These are phyloP conservation scores for Clarkia xantiana DNA, from an alignment of 345 rosid genomes.

Conservation along the genomic window DNA sequence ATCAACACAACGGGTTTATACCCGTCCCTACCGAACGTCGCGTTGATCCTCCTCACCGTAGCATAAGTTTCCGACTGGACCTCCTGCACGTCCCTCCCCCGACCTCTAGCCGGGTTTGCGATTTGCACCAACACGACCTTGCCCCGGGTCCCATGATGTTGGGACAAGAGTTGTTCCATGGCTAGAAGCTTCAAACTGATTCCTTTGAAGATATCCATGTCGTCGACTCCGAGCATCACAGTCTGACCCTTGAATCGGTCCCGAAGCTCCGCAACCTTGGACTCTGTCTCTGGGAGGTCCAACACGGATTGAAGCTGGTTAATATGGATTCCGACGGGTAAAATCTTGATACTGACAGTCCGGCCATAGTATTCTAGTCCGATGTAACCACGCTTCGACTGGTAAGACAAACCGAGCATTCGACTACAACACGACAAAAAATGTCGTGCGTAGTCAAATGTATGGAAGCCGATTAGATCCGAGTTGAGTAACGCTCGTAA, in stretches of 20 bases:
- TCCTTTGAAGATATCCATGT: slow-evolving; percentile 94
- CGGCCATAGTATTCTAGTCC: slow-evolving; percentile 88
- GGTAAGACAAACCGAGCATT: slow-evolving; percentile 86
- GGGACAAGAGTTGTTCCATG: slow-evolving; percentile 75
- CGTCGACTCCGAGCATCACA: slow-evolving; percentile 82
- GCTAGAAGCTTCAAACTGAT: slow-evolving; percentile 89
- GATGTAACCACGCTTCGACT: slow-evolving; percentile 82
- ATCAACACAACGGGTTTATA: slow-evolving; percentile 65
- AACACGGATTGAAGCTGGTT: slow-evolving; percentile 71
- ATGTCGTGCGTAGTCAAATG: slow-evolving; percentile 91
- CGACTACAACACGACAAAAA: slow-evolving; percentile 88
- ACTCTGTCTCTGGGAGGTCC: slow-evolving; percentile 58
- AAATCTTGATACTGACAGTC: slow-evolving; percentile 75
- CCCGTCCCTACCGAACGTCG: slow-evolving; percentile 60
- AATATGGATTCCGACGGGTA: slow-evolving; percentile 85
- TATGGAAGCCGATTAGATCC: slow-evolving; percentile 81
- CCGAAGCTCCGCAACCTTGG: slow-evolving; percentile 49
- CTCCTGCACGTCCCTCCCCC: slow-evolving; percentile 80
- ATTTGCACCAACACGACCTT: slow-evolving; percentile 85
- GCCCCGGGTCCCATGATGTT: slow-evolving; percentile 54
- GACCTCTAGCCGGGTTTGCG: slow-evolving; percentile 90
- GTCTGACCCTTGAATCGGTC: slow-evolving; percentile 45
- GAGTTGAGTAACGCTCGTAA: slow-evolving; percentile 72
- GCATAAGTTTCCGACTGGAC: slow-evolving; percentile 64
- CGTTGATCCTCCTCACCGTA: slow-evolving; percentile 57